Conservation (phyloP, 257 asterid species). For the Henckelia pumila region DNA sequence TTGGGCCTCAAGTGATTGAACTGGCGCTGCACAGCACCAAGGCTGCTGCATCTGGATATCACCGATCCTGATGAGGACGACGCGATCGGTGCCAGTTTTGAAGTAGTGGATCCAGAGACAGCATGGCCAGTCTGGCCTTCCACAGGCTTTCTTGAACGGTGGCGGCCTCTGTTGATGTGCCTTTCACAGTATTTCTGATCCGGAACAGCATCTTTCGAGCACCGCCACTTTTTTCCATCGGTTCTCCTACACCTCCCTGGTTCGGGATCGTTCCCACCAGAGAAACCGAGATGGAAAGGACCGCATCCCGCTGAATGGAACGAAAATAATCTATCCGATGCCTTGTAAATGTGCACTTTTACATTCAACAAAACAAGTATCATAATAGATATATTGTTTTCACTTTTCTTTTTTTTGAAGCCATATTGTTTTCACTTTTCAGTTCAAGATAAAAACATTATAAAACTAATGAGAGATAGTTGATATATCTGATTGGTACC, state of each 20-base stretch:
- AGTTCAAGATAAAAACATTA: no score
- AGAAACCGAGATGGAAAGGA: slow-evolving; percentile 72
- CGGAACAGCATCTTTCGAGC: background rate
- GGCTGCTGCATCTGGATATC: slow-evolving; percentile 49
- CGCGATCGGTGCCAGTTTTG: slow-evolving; percentile 52
- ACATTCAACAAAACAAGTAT: background rate
- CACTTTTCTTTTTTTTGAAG: no score
- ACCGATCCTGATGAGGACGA: slow-evolving; percentile 49
- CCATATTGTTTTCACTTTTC: no score
- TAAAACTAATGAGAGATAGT: background rate
- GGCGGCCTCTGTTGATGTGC: slow-evolving; percentile 7
- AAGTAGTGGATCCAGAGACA: slow-evolving; percentile 58
- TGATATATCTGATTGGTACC: background rate
- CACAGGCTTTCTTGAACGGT: slow-evolving; percentile 7
- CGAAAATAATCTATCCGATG: background rate
- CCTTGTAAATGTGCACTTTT: background rate
- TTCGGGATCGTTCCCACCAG: slow-evolving; percentile 85
- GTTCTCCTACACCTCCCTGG: slow-evolving; percentile 98
- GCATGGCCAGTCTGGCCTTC: slow-evolving; percentile 73
- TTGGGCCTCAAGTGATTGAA: slow-evolving; percentile 37
- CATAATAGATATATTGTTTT: no score
- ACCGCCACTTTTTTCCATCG: slow-evolving; percentile 28
- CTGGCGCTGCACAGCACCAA: slow-evolving; percentile 48
- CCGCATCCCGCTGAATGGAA: slow-evolving; percentile 76
- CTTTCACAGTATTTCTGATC: slow-evolving; percentile 1